Evolutionary conservation across 768 basidiomycete species (phyloP).

Genomic region (Daedaleopsis nitida): DNA sequence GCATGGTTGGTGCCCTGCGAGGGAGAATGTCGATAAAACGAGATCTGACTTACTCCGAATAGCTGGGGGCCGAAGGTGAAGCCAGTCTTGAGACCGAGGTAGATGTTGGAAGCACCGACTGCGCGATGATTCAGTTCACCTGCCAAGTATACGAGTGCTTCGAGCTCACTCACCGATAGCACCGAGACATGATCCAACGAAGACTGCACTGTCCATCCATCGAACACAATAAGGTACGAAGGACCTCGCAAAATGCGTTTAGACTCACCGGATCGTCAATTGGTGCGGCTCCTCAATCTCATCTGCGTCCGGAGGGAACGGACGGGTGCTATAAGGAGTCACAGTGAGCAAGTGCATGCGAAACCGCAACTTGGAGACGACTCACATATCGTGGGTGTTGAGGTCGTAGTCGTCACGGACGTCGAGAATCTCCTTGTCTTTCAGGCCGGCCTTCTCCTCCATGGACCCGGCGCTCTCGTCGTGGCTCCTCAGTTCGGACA

Average conservation of each 20-base stretch:
- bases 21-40: no score
- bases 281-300: conserved; percentile 51
- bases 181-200: conserved; percentile 22
- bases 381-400: conserved; percentile 14
- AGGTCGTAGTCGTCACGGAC: not conserved
- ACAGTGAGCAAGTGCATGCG: not conserved
- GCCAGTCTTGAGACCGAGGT: conserved; percentile 69
- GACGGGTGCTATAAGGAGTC: conserved; percentile 26
- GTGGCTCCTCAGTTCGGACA: conserved; percentile 10
- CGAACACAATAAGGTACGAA: not conserved
- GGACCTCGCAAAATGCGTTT: not conserved
- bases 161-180: conserved; percentile 17
- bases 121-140: conserved; percentile 40
- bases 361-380: not conserved
- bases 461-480: conserved; percentile 11
- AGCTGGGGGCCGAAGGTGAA: conserved; percentile 66
- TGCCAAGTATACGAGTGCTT: no score
- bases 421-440: not conserved
- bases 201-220: conserved; percentile 9
- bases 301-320: conserved; percentile 56
- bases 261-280: conserved; percentile 46
- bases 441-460: conserved; percentile 8
- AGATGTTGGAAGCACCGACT: conserved; percentile 64
- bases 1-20: no score
- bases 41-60: conserved; percentile 47